Base-by-base conservation (phyloP, 352 stramenopile genomes). In the Elongisporangium prolatum region DNA sequence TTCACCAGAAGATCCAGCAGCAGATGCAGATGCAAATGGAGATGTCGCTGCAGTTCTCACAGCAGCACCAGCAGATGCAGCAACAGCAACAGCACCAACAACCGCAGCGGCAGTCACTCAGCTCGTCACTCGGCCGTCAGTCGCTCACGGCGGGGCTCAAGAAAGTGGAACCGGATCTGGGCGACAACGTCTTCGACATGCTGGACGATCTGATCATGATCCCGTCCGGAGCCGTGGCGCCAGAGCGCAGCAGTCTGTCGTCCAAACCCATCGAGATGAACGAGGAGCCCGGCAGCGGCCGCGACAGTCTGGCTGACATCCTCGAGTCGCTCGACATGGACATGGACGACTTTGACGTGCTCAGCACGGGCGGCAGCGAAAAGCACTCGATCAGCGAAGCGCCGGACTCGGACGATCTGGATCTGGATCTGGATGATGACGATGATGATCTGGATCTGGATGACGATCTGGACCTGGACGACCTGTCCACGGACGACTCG, bases 111-210 rank as follows among this genome's bases (percentile, higher is more conserved):
- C 72, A 72, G 58, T 76, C 64, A 25, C 37, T 62, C 4, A 54
- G 53, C 9, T 56, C 58, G 34, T 64, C 56, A 20, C 25, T 54
- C 24, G 52, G 44, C 9, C 72, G 72, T 13, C 65, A 69, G 60
- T 84, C 74, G 34, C 80, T 91, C 49, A 87, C 81, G 48, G 68
- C 80, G 11, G 82, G 73, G 9, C 74, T 90, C 20, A 60, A 62
- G 34, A 88, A 89, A 59, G 79, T 93, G 48, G 84, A 93, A 66
- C 81, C 84, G 2, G 84, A 93, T 58, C 63, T 91, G 22, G 81
- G 80, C 37, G 84, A 93, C 69, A 93, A 88, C 68, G 79, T 93
- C 25, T 93, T 93, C 61, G 84, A 93, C 64, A 93, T 93, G 84
- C 69, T 93, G 37, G 84, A 93, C 70, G 84, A 93, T 56, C 75